Conservation (phyloP, 2,329 filamentous ascomycete species). For the Alternaria solani region DNA sequence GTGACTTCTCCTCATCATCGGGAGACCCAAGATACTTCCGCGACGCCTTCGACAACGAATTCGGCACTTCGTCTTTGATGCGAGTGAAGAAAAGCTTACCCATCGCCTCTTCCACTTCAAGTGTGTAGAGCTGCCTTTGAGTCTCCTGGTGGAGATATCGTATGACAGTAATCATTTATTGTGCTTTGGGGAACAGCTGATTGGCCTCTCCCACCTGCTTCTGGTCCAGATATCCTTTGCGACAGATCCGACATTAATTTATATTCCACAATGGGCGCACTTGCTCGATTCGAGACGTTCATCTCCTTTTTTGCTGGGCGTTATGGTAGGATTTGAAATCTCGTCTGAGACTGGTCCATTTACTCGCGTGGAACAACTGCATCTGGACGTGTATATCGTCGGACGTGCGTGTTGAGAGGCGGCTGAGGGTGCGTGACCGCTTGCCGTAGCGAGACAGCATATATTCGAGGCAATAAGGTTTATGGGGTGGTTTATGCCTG, state of each 20-base stretch:
- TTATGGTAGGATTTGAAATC: not conserved
- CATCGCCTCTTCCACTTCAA: not conserved
- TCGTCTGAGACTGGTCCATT: not conserved
- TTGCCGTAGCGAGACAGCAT: not conserved
- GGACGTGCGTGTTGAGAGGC: not conserved
- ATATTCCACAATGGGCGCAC: not conserved
- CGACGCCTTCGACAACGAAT: not conserved
- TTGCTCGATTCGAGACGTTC: not conserved
- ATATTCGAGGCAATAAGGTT: not conserved
- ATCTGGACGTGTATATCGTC: not conserved
- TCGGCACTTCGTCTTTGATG: not conserved
- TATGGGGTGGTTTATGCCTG: not conserved
- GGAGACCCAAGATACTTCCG: no score
- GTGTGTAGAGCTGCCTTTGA: no score
- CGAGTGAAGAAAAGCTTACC: not conserved
- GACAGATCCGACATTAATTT: not conserved
- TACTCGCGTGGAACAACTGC: not conserved
- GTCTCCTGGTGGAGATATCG: no score
- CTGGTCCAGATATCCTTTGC: not conserved
- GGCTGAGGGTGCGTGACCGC: not conserved
- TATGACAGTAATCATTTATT: no score
- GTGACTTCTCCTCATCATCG: no score
- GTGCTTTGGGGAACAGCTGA: no score
- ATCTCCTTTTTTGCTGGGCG: no score
- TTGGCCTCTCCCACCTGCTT: not conserved